Conservation (phyloP, 2,329 filamentous ascomycete species). For the Ascochyta rabiei region DNA sequence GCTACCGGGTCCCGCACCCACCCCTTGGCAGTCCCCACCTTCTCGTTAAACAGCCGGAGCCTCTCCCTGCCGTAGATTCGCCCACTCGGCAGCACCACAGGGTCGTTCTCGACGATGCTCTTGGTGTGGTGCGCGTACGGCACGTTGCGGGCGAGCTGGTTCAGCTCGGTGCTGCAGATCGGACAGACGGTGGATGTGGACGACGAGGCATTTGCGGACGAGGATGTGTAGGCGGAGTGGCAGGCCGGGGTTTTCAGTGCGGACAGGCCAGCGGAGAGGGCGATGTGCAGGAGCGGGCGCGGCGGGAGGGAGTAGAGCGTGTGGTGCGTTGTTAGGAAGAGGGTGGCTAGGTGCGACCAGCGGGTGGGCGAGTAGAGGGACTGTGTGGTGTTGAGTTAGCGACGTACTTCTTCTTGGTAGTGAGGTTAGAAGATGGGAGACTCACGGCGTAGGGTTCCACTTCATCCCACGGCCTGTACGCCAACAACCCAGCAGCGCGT, state of each 20-base stretch:
- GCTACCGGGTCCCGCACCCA: conserved; percentile 74
- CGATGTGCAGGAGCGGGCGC: conserved; percentile 85
- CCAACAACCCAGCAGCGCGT: conserved; percentile 79
- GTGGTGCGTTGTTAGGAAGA: conserved; percentile 88
- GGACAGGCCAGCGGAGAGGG: conserved; percentile 87
- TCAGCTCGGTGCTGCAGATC: conserved; percentile 94
- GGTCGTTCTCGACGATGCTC: conserved; percentile 87
- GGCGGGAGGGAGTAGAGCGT: conserved; percentile 81
- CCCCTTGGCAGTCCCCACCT: conserved; percentile 71
- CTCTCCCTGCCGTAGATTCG: conserved; percentile 80
- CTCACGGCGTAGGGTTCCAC: conserved; percentile 66
- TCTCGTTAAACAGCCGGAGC: conserved; percentile 77
- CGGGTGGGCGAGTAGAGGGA: conserved; percentile 74
- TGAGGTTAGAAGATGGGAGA: not conserved
- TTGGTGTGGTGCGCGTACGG: conserved; percentile 96
- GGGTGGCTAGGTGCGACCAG: conserved; percentile 76
- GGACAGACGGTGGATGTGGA: conserved; percentile 80
- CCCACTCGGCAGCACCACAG: conserved; percentile 85
- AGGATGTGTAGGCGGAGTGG: conserved; percentile 70
- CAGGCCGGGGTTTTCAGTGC: conserved; percentile 95
- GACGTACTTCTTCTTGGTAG: not conserved
- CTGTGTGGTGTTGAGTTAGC: conserved; percentile 54
- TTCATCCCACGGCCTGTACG: conserved; percentile 68
- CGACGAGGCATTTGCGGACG: conserved; percentile 60
- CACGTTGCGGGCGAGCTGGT: conserved; percentile 84